Conservation (phyloP, 1,139 yeast species). For the Williopsis jadinii region DNA sequence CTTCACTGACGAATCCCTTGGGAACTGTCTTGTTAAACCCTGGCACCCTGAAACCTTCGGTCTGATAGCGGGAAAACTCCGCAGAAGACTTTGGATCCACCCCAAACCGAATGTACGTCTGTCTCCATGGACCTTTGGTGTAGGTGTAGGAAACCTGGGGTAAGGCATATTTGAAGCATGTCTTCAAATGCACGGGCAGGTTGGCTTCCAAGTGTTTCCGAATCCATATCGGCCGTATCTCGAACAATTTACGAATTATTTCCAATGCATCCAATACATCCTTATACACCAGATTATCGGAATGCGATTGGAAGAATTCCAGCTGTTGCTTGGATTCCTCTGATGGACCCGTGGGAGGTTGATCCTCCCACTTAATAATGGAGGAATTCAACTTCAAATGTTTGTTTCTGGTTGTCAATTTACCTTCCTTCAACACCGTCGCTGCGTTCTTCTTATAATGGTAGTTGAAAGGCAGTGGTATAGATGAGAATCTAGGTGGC, state of each 20-base stretch:
- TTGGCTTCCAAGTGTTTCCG: conserved; percentile 64
- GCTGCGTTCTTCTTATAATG: conserved; percentile 52
- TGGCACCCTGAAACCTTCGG: conserved; percentile 70
- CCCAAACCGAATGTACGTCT: conserved; percentile 76
- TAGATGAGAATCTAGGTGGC: conserved; percentile 76
- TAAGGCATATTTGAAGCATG: conserved; percentile 62
- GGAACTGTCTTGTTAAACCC: conserved; percentile 28
- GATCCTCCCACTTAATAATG: conserved; percentile 38
- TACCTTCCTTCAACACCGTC: conserved; percentile 50
- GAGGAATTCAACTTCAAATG: conserved; percentile 40
- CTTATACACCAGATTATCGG: conserved; percentile 10
- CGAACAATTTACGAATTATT: conserved; percentile 49
- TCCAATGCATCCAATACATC: conserved; percentile 31
- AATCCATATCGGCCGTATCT: conserved; percentile 77
- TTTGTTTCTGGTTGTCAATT: conserved; percentile 29
- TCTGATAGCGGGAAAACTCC: conserved; percentile 63
- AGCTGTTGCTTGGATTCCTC: conserved; percentile 32
- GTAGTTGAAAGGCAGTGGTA: conserved; percentile 72
- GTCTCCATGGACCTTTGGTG: conserved; percentile 93
- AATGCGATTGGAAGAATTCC: conserved; percentile 16
- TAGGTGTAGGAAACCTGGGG: conserved; percentile 79
- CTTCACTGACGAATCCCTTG: conserved; percentile 25
- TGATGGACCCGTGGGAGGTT: conserved; percentile 39
- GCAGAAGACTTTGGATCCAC: conserved; percentile 60
- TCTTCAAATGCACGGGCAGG: conserved; percentile 43